phyloP scores from a whole-genome alignment of 768 basidiomycete species.

The Candolleomyces aberdarensis region DNA sequence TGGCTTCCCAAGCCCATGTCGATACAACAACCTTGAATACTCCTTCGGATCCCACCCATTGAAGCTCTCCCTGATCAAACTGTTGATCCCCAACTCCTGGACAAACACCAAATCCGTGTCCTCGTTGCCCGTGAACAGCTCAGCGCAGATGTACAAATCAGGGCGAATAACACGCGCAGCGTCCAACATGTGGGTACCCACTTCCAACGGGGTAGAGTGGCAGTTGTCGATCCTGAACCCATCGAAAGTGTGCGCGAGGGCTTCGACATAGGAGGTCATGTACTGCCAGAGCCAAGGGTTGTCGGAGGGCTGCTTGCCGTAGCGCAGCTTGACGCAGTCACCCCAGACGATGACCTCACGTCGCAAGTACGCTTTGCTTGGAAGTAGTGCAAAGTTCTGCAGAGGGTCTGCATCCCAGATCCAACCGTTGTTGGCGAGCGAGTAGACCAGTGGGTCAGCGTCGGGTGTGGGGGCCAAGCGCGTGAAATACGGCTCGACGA shows the following conservation, averaged over 20 bases:
- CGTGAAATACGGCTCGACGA: constrained; percentile 93
- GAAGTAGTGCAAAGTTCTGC: constrained; percentile 87
- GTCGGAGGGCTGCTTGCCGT: constrained; percentile 72
- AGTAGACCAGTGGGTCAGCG: constrained; percentile 56
- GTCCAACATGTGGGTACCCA: constrained; percentile 95
- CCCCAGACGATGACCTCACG: constrained; percentile 98
- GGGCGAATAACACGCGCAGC: constrained; percentile 85
- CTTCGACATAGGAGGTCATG: constrained; percentile 81
- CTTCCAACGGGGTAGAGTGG: constrained; percentile 93
- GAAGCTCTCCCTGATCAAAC: constrained; percentile 90
- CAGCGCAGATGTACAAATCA: constrained; percentile 94
- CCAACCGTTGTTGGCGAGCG: constrained; percentile 98
- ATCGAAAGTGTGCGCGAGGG: constrained; percentile 81
- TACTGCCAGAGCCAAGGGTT: constrained; percentile 96
- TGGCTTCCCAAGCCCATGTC: constrained; percentile 90
- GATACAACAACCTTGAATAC: constrained; percentile 81
- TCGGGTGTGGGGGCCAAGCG: constrained; percentile 50
- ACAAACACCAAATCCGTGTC: constrained; percentile 93
- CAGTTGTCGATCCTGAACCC: constrained; percentile 99
- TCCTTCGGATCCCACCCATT: constrained; percentile 91
- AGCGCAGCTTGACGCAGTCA: constrained; percentile 97
- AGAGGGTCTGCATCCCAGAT: constrained; percentile 97
- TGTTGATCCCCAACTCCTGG: constrained; percentile 88
- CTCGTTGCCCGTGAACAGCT: constrained; percentile 94
- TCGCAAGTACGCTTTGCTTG: constrained; percentile 92